phyloP scores from a whole-genome alignment of 495 filamentous ascomycete species.

The Barbatosphaeria neglecta region DNA sequence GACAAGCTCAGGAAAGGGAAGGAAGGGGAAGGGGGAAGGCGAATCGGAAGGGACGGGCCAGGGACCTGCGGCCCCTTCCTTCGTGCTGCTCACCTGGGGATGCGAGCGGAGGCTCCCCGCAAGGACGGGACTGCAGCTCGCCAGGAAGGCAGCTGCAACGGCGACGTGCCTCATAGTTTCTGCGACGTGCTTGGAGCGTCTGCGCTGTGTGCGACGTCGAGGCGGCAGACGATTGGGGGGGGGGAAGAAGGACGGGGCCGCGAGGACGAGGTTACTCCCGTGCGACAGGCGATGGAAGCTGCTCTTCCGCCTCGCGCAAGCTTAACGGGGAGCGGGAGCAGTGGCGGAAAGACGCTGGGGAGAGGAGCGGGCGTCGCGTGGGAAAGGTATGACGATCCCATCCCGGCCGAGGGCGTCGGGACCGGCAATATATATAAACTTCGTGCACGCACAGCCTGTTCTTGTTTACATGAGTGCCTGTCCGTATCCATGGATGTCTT shows the following conservation, averaged over 20 bases:
- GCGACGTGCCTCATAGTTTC: slow-evolving; percentile 9
- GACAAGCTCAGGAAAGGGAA: slow-evolving; percentile 7
- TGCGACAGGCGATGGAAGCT: neutral
- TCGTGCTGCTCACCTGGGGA: neutral
- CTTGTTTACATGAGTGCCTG: neutral
- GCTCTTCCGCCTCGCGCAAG: neutral
- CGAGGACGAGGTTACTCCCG: too few species aligned
- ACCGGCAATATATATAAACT: neutral
- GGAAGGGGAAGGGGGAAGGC: too few species aligned
- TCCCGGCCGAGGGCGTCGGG: neutral
- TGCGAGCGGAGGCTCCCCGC: slow-evolving; percentile 1
- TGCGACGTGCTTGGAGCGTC: neutral
- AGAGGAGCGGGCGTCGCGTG: neutral
- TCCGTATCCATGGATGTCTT: too few species aligned
- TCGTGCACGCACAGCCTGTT: neutral
- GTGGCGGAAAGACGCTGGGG: neutral
- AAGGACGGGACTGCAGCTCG: slow-evolving; percentile 6
- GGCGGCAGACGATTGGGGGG: neutral
- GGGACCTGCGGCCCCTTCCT: neutral
- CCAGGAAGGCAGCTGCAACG: slow-evolving; percentile 8
- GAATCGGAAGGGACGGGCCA: too few species aligned
- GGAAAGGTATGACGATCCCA: neutral
- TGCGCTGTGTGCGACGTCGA: neutral
- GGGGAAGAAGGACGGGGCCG: too few species aligned
- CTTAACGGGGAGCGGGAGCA: neutral